These are phyloP conservation scores for Daedaleopsis nitida DNA, from an alignment of 768 basidiomycete species.

Conservation along the genomic window DNA sequence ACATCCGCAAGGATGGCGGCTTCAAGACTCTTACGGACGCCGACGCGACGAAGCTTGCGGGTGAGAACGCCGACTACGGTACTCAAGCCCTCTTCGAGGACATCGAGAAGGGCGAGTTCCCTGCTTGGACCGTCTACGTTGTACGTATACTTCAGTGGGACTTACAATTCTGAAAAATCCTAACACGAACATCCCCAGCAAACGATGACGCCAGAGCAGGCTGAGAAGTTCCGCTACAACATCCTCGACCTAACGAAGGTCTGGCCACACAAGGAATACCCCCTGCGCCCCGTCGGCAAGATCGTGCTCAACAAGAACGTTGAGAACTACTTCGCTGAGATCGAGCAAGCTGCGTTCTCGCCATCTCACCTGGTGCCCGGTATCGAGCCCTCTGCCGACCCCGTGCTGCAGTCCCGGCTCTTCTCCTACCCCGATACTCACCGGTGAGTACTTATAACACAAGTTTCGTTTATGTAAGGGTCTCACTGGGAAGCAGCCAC, in stretches of 20 bases:
- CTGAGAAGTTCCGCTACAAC: conserved; percentile 88
- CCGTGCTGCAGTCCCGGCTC: conserved; percentile 90
- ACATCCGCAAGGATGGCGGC: conserved; percentile 76
- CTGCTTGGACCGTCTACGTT: conserved; percentile 87
- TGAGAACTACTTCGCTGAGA: conserved; percentile 91
- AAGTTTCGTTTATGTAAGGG: not conserved
- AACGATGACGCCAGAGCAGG: conserved; percentile 92
- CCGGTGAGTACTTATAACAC: conserved; percentile 11
- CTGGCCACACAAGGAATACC: conserved; percentile 87
- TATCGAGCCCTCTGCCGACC: conserved; percentile 88
- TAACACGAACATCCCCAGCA: conserved; percentile 47
- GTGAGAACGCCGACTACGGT: conserved; percentile 84
- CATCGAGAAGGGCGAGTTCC: conserved; percentile 80
- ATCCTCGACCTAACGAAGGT: conserved; percentile 90
- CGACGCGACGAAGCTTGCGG: conserved; percentile 65
- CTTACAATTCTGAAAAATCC: not conserved
- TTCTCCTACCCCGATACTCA: conserved; percentile 95
- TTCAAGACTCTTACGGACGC: conserved; percentile 80
- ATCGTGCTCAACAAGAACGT: conserved; percentile 78
- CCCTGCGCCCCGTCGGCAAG: conserved; percentile 87
- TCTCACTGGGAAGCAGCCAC: conserved; percentile 45
- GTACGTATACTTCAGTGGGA: conserved; percentile 42
- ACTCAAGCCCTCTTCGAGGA: conserved; percentile 76
- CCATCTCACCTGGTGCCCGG: conserved; percentile 88
- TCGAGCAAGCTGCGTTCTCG: conserved; percentile 90